Evolutionary conservation across 2,329 filamentous ascomycete genomes (phyloP).

Genomic region (Incumbomyces delicatus): DNA sequence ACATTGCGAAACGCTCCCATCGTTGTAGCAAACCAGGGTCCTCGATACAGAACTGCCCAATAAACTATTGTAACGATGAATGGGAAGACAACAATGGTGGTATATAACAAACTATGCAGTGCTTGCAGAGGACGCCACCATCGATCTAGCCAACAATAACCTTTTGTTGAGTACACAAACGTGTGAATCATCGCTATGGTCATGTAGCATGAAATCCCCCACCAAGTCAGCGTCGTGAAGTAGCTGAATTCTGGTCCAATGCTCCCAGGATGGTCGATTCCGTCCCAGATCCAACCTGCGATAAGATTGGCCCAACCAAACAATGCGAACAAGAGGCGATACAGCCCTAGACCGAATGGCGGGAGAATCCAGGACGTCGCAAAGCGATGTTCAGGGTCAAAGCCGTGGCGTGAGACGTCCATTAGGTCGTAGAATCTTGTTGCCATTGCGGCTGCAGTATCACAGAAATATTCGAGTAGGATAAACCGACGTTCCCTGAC

Average conservation of each 20-base stretch:
- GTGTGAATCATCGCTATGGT: slow-evolving; percentile 60
- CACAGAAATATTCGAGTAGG: no score
- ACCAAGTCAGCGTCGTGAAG: slow-evolving; percentile 75
- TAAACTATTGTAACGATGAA: slow-evolving; percentile 62
- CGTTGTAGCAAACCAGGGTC: slow-evolving; percentile 40
- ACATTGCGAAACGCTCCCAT: slow-evolving; percentile 48
- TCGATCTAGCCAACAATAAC: slow-evolving; percentile 43
- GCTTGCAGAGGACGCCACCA: slow-evolving; percentile 54
- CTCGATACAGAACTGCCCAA: slow-evolving; percentile 53
- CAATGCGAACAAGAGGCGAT: slow-evolving; percentile 34
- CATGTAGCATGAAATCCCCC: slow-evolving; percentile 74
- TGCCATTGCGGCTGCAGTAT: background rate
- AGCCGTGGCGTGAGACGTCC: slow-evolving; percentile 7
- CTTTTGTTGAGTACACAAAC: slow-evolving; percentile 50
- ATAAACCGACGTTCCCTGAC: no score
- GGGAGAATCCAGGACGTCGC: slow-evolving; percentile 73
- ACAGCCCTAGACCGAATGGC: slow-evolving; percentile 43
- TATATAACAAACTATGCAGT: slow-evolving; percentile 56
- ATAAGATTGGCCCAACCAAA: slow-evolving; percentile 63
- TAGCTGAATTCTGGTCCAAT: slow-evolving; percentile 59
- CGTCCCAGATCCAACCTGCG: slow-evolving; percentile 27
- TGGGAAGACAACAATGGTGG: slow-evolving; percentile 53
- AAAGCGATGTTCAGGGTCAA: slow-evolving; percentile 49
- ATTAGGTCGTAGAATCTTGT: slow-evolving; percentile 5
- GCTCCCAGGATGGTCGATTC: slow-evolving; percentile 1